Percentiles rank a stretch among this genome's conserved stretches.
phyloP scores from a whole-genome alignment of 441 rosid genomes.

The Rhodomyrtus psidioides region DNA sequence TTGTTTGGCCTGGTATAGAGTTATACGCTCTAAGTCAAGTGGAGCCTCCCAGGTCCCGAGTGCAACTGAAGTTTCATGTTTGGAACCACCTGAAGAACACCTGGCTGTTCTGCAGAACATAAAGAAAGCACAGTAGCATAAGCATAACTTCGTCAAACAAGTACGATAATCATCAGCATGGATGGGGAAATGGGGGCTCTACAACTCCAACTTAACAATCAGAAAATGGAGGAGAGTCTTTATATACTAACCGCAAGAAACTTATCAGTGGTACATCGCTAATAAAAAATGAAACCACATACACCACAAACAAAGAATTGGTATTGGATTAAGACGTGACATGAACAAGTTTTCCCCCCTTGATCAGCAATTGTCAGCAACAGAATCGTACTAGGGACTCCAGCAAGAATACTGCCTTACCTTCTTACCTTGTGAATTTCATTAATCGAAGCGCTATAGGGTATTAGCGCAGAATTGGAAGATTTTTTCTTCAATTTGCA shows the following conservation, averaged over 20 bases:
- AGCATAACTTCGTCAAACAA: background rate
- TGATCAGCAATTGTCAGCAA: background rate
- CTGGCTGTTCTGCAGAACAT: slow-evolving; percentile 59
- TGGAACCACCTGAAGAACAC: slow-evolving; percentile 69
- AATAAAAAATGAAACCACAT: background rate
- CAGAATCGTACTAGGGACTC: background rate
- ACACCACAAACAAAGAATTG: background rate
- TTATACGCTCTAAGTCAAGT: slow-evolving; percentile 3
- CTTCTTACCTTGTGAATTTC: background rate
- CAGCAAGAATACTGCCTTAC: background rate
- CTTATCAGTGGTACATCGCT: background rate
- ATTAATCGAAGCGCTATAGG: background rate
- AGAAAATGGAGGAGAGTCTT: background rate
- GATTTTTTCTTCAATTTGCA: background rate
- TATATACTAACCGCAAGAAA: background rate
- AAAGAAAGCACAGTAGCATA: background rate
- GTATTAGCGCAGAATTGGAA: background rate
- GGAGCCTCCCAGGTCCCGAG: slow-evolving; percentile 28
- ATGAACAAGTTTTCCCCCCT: background rate
- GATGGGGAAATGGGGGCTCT: background rate
- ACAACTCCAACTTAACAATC: background rate
- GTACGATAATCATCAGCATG: background rate
- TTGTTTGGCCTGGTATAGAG: background rate
- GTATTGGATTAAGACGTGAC: background rate
- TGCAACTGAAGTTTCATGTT: slow-evolving; percentile 59